These are phyloP conservation scores for Licmophora abbreviata DNA, from an alignment of 108 stramenopile genomes.

Conservation along the genomic window DNA sequence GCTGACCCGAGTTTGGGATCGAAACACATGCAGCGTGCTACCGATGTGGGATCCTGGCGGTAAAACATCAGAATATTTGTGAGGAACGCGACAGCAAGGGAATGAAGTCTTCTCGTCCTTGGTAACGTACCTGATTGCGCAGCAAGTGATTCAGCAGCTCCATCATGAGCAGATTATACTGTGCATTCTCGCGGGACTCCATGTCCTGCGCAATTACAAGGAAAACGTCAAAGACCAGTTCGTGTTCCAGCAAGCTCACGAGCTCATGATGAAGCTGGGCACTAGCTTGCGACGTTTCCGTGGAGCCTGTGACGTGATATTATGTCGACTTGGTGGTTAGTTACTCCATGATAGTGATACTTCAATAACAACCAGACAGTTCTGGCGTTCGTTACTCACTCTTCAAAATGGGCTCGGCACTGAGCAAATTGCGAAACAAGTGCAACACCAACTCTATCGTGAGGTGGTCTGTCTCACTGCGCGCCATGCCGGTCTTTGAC, in stretches of 20 bases:
- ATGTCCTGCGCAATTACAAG: slow-evolving; percentile 72
- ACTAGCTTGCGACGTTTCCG: slow-evolving; percentile 26
- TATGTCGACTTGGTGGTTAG: background rate
- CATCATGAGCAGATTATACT: slow-evolving; percentile 83
- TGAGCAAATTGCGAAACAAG: slow-evolving; percentile 73
- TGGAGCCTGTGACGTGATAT: no score
- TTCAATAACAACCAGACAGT: background rate
- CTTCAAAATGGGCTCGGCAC: slow-evolving; percentile 39
- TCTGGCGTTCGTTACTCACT: background rate
- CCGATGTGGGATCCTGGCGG: slow-evolving; percentile 41
- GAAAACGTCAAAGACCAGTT: slow-evolving; percentile 77
- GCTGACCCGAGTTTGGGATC: background rate
- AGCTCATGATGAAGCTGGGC: slow-evolving; percentile 61
- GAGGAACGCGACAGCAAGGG: background rate
- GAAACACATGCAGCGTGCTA: slow-evolving; percentile 8
- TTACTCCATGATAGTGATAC: background rate
- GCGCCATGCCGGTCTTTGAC: slow-evolving; percentile 40
- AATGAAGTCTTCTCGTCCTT: slow-evolving; percentile 13
- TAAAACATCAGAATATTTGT: background rate
- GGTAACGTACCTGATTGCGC: no score
- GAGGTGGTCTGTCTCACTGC: slow-evolving; percentile 69
- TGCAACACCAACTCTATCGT: slow-evolving; percentile 84
- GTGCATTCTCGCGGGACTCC: slow-evolving; percentile 65
- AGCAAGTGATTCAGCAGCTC: slow-evolving; percentile 72
- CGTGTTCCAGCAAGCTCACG: slow-evolving; percentile 55